Base-by-base conservation (phyloP, 768 basidiomycete genomes). In the Russula brevipes region DNA sequence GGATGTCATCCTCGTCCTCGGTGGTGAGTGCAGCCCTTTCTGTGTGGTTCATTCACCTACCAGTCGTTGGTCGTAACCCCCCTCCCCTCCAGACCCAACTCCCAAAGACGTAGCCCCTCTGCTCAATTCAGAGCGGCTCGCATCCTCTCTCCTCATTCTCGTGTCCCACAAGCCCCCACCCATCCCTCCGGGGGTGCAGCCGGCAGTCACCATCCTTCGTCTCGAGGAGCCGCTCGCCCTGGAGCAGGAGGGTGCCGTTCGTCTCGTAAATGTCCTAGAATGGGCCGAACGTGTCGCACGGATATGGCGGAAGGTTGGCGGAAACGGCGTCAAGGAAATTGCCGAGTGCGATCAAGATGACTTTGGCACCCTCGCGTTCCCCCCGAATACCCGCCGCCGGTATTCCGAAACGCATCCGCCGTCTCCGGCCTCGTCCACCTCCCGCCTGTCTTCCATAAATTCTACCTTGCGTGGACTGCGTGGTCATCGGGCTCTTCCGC, bases 231-330 rank as follows among this genome's bases (percentile, higher is more conserved):
- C 77, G 1, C 65, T 79, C 2, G 72, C 70, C 9, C 64, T 73
- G 38, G 74, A 76, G 58, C 70, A 71, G 36, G 67, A 68, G 12
- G 73, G 74, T 19, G 73, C 76, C 3, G 62, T 75, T 8, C 76
- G 75, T 30, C 70, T 78, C 51, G 75, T 74, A 9, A 71, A 72
- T 46, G 68, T 74, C 1, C 68, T 79, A 11, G 76, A 75, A n/a
- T 77, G 76, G 74, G 78, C 76, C 0, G 76, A 77, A 61, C 76
- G 74, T 5, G 69, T 77, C 7, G 72, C 72, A 4, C 71, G 74
- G n/a, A 31, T 71, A 11, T 79, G 78, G 78, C 70, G 76, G 4
- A 71, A 70, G 45, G 55, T 69, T 31, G 72, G 73, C 44, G 70
- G 71, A n/a, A 66, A 63, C 30, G 74, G 73, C 17, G 60, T 72